Evolutionary conservation across 2,329 filamentous ascomycete genomes (phyloP), one percentile per base, ranked within the genome.

Genomic region (Xylariaceae sp.): DNA sequence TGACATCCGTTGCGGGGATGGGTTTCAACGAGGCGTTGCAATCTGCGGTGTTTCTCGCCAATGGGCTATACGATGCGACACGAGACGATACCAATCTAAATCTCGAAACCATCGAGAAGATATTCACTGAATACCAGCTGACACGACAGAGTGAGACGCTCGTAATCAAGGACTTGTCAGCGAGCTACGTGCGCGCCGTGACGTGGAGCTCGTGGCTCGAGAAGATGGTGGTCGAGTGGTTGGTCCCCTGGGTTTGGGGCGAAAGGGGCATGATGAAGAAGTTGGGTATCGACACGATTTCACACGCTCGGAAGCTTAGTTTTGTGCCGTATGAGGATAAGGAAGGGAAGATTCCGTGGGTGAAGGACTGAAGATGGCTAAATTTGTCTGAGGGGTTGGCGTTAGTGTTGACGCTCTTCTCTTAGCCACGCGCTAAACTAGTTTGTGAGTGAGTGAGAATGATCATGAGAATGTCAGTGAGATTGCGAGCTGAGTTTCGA

Each of bases 1-100:
- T 65, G 63, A 65, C 61, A 3, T 42, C 61, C 2, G 63, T 61
- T 2, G 55, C 55, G 13, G 63, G 63, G 1, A 50, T 65, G 59
- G 63, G 63, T 2, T 51, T 59, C 7, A 65, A 65, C 8, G 58
- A 56, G 8, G 63, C 59, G 11, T 54, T 65, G 4, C 61, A 64
- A 48, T 60, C 59, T 1, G 63, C 42, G 1, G 48, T 65, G 8
- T 34, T 35, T 13, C 35, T 65, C 35, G 63, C 60, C 3, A 65
- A 65, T 39, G 57, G 57, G 53, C 51, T 65, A 8, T 11, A 64
- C 9, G 58, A 54, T 11, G 34, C 51, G 5, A 7, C 62, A 34
- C 53, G 45, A 4, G 17, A 47, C 0, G 18, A 57, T n/a, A 0
- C 57, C 1, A 4, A 53, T 4, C 61, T 59, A 7, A 48, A 54